These are phyloP conservation scores for Penicillium oxalicum DNA, from an alignment of 2,329 filamentous ascomycete species.

Conservation along the genomic window DNA sequence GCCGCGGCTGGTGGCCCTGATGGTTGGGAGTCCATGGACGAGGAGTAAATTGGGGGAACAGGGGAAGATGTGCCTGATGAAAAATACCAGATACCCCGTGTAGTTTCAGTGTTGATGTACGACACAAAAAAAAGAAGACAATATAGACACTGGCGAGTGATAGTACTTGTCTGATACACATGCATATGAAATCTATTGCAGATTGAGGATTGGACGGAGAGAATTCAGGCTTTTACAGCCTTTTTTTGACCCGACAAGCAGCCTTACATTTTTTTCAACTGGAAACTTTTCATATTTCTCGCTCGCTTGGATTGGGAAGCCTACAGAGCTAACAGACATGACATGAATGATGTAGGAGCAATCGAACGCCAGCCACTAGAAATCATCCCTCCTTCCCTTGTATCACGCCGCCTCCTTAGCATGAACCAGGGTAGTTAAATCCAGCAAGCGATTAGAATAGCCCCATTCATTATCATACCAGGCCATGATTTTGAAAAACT, in stretches of 20 bases:
- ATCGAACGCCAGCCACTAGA: too few relatives aligned
- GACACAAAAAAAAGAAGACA: slow-evolving; percentile 12
- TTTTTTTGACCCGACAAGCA: too few relatives aligned
- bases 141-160: slow-evolving; percentile 8
- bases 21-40: slow-evolving; percentile 53
- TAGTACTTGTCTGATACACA: neutral
- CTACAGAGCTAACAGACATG: too few relatives aligned
- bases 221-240: too few relatives aligned
- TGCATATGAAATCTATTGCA: neutral
- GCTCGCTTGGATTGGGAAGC: too few relatives aligned
- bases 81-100: slow-evolving; percentile 18
- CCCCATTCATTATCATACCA: slow-evolving; percentile 98
- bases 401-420: slow-evolving; percentile 11
- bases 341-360: too few relatives aligned
- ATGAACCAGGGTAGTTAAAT: slow-evolving; percentile 46
- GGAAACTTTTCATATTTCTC: too few relatives aligned
- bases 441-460: slow-evolving; percentile 80
- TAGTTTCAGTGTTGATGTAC: slow-evolving; percentile 15
- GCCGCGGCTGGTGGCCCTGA: slow-evolving; percentile 45
- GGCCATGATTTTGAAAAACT: slow-evolving; percentile 89
- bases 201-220: neutral
- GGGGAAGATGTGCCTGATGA: slow-evolving; percentile 32
- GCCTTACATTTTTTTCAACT: too few relatives aligned
- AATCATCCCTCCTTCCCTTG: too few relatives aligned
- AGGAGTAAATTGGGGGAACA: slow-evolving; percentile 49